phyloP scores from a whole-genome alignment of 208 protist species.

The Leishmania turanica region DNA sequence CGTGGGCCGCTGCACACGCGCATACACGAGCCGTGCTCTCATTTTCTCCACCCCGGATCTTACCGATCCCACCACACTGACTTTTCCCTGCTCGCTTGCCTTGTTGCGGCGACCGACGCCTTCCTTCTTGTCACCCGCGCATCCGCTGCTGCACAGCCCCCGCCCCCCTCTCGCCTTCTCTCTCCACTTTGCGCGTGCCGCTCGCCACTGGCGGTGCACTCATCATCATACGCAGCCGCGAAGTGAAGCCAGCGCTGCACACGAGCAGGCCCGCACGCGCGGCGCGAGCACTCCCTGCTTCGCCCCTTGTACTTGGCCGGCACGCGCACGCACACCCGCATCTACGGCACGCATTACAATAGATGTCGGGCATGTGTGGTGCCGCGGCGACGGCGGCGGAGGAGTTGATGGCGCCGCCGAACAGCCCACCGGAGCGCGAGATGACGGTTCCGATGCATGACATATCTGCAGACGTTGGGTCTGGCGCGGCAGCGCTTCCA shows the following conservation, averaged over 20 bases:
- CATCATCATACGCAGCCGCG: background rate
- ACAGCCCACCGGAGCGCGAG: constrained; percentile 13
- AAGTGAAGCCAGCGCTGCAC: background rate
- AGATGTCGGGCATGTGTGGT: background rate
- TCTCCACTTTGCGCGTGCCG: background rate
- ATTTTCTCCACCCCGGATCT: background rate
- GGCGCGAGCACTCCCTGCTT: background rate
- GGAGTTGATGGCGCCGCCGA: background rate
- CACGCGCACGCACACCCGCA: background rate
- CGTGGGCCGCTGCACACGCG: background rate
- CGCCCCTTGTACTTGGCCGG: background rate
- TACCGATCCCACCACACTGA: background rate
- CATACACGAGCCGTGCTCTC: background rate
- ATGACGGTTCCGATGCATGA: constrained; percentile 9
- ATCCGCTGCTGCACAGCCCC: background rate
- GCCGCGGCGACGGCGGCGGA: background rate
- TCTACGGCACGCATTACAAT: background rate
- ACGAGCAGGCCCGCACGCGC: background rate
- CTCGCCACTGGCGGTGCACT: too few species aligned
- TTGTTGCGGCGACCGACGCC: background rate
- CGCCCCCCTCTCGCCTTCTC: background rate
- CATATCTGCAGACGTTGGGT: background rate
- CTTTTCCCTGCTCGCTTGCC: background rate
- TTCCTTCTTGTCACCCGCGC: background rate
- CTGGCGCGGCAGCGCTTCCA: background rate